Percentiles rank a stretch among this genome's conserved stretches.
Conservation (phyloP, 2,329 filamentous ascomycete genomes). For the Arthrinium puccinioides region DNA sequence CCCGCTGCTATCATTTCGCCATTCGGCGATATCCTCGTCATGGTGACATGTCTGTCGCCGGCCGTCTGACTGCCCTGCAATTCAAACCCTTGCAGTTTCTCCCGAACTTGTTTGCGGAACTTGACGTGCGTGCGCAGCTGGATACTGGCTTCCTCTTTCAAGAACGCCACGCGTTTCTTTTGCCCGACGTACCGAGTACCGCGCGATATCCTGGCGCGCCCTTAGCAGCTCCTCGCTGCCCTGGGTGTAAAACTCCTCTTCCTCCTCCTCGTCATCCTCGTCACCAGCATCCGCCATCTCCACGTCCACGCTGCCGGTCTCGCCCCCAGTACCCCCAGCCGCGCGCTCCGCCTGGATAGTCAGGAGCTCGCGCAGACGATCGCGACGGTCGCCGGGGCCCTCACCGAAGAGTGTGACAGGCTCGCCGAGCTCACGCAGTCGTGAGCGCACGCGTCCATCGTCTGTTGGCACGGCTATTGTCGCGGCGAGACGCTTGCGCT, state of each 20-base stretch:
- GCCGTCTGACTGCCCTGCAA: constrained; percentile 91
- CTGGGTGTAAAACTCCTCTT: constrained; percentile 93
- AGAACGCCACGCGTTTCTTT: constrained; percentile 68
- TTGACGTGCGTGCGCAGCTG: constrained; percentile 85
- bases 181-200: constrained; percentile 76
- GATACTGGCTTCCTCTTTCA: constrained; percentile 75
- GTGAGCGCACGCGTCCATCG: constrained; percentile 75
- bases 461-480: constrained; percentile 91
- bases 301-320: constrained; percentile 49
- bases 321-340: constrained; percentile 37
- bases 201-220: constrained; percentile 71
- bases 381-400: constrained; percentile 75
- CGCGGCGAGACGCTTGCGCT: constrained; percentile 81
- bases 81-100: constrained; percentile 74
- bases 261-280: constrained; percentile 62
- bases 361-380: constrained; percentile 76
- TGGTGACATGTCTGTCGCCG: constrained; percentile 83
- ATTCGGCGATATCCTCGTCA: constrained; percentile 83
- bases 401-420: constrained; percentile 94
- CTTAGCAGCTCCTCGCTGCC: constrained; percentile 68
- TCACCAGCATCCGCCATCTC: constrained; percentile 54
- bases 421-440: constrained; percentile 80
- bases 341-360: constrained; percentile 62
- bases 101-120: constrained; percentile 83
- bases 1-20: constrained; percentile 79